These are phyloP conservation scores for Adenanthera pavonina DNA, from an alignment of 306 rosid genomes.

Conservation along the genomic window DNA sequence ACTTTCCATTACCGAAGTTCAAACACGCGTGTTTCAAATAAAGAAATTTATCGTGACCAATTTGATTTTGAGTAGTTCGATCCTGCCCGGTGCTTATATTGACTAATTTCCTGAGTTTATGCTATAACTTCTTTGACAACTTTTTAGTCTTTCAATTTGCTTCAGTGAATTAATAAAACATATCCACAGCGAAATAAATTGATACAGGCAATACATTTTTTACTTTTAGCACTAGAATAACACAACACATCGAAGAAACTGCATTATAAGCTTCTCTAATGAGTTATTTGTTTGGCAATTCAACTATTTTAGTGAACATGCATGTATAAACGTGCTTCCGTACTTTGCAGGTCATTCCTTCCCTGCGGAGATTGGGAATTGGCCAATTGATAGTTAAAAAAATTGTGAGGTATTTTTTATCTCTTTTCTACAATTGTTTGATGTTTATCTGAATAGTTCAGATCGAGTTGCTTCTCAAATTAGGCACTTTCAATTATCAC, in stretches of 20 bases:
- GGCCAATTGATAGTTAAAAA: slow-evolving; percentile 73
- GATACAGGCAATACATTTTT: too few species aligned
- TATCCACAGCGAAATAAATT: not conserved
- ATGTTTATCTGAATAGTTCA: slow-evolving; percentile 28
- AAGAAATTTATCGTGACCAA: not conserved
- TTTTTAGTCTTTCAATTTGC: too few species aligned
- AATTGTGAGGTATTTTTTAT: slow-evolving; percentile 59
- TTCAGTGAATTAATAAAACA: not conserved
- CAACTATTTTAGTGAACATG: slow-evolving; percentile 25
- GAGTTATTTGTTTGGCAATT: slow-evolving; percentile 1
- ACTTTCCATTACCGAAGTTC: not conserved
- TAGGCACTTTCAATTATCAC: not conserved
- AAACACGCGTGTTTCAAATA: not conserved
- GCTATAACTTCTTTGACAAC: not conserved
- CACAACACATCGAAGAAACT: not conserved
- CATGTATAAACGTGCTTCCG: slow-evolving; percentile 46
- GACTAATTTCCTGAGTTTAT: not conserved
- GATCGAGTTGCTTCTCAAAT: slow-evolving; percentile 10
- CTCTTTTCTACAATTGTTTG: slow-evolving; percentile 23
- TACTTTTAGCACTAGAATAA: not conserved
- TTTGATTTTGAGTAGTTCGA: not conserved
- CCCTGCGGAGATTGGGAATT: slow-evolving; percentile 77
- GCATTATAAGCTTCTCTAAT: not conserved
- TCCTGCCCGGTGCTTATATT: not conserved
- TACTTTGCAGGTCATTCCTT: slow-evolving; percentile 74